Conservation (phyloP, 768 basidiomycete species). For the Ephemerocybe angulata region DNA sequence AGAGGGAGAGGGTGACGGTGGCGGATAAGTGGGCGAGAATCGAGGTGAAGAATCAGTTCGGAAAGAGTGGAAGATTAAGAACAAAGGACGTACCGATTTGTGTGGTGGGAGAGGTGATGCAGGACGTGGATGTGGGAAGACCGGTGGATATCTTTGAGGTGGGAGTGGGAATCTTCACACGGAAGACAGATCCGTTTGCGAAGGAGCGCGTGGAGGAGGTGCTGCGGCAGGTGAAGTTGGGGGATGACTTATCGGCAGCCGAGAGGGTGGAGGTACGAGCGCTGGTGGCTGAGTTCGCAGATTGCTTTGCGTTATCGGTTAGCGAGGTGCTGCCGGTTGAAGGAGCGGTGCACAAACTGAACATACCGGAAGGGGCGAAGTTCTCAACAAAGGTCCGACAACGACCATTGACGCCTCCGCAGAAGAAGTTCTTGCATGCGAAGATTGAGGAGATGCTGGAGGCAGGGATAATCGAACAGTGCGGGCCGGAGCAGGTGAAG, state of each 20-base stretch:
- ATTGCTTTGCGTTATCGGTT: constrained; percentile 34
- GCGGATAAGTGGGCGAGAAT: not conserved
- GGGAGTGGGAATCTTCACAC: constrained; percentile 11
- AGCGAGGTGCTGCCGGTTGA: constrained; percentile 30
- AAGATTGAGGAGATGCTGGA: constrained; percentile 32
- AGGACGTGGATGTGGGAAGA: not conserved
- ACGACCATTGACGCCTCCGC: constrained; percentile 24
- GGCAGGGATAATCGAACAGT: constrained; percentile 30
- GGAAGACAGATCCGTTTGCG: constrained; percentile 21
- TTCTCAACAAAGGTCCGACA: constrained; percentile 30
- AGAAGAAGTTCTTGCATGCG: constrained; percentile 24
- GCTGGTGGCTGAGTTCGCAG: constrained; percentile 29
- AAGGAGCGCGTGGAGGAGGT: constrained; percentile 19
- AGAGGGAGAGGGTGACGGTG: constrained; percentile 10
- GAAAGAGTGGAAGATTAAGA: not conserved
- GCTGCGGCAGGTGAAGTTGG: constrained; percentile 20
- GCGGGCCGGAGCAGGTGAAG: constrained; percentile 28
- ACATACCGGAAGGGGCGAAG: constrained; percentile 24
- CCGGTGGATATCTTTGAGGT: not conserved
- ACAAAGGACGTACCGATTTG: not conserved
- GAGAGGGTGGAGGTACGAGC: constrained; percentile 18
- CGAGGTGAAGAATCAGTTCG: not conserved
- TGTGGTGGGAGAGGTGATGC: not conserved
- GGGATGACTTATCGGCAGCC: constrained; percentile 22
- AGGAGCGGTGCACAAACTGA: constrained; percentile 30